phyloP scores from a whole-genome alignment of 1,284 basidiomycete species.

The Irpex sp. region DNA sequence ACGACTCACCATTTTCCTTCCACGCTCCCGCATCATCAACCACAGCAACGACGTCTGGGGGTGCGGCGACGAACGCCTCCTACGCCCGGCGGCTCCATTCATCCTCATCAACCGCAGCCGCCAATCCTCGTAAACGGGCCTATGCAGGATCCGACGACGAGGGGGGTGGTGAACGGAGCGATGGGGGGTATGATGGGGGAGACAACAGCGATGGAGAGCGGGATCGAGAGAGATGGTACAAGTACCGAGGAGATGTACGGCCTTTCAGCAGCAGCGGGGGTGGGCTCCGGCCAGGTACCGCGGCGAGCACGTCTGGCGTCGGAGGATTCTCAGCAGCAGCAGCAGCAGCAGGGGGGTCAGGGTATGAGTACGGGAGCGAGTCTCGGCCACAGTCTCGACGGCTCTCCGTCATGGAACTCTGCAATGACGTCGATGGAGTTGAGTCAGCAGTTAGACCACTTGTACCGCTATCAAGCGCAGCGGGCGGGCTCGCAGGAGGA shows the following conservation, averaged over 20 bases:
- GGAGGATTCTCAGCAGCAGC: background rate
- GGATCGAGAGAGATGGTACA: slow-evolving; percentile 21
- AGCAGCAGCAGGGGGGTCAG: slow-evolving; percentile 10
- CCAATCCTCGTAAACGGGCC: slow-evolving; percentile 60
- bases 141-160: slow-evolving; percentile 52
- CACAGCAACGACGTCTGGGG: slow-evolving; percentile 26
- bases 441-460: slow-evolving; percentile 29
- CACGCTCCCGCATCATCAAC: slow-evolving; percentile 44
- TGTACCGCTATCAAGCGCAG: slow-evolving; percentile 25
- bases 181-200: slow-evolving; percentile 29
- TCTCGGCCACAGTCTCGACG: slow-evolving; percentile 72
- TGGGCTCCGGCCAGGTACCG: slow-evolving; percentile 10
- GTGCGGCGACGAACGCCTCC: slow-evolving; percentile 21
- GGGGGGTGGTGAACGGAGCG: slow-evolving; percentile 20
- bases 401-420: slow-evolving; percentile 82
- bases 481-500: slow-evolving; percentile 21
- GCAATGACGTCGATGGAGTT: slow-evolving; percentile 52
- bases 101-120: slow-evolving; percentile 15
- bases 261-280: slow-evolving; percentile 27
- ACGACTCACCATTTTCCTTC: slow-evolving; percentile 77
- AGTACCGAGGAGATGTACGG: slow-evolving; percentile 24
- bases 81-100: slow-evolving; percentile 20
- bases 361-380: slow-evolving; percentile 61
- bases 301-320: slow-evolving; percentile 7
- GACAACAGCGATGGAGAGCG: slow-evolving; percentile 33